These are phyloP conservation scores for Corymbia citriodora DNA, from an alignment of 441 rosid species.

Conservation along the genomic window DNA sequence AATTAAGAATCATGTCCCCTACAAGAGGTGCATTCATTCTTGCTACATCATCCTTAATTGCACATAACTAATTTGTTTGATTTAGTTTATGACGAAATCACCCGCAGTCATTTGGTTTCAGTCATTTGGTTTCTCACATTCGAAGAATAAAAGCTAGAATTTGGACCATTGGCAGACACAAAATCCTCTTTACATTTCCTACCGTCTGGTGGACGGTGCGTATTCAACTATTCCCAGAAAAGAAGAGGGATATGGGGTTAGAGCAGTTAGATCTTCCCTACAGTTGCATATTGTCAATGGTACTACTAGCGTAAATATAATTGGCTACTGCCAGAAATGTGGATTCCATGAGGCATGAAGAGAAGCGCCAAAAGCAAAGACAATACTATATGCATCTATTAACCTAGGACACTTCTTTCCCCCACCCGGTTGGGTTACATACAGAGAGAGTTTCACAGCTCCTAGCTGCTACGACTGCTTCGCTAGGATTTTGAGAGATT, in stretches of 20 bases:
- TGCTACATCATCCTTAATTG: not conserved
- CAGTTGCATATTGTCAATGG: not conserved
- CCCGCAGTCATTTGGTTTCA: not conserved
- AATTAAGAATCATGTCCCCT: too few relatives aligned
- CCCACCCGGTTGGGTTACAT: not conserved
- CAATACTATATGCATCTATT: too few relatives aligned
- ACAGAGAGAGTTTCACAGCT: not conserved
- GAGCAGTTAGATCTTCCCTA: not conserved
- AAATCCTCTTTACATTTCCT: not conserved
- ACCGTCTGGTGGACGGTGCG: not conserved
- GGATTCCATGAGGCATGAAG: not conserved
- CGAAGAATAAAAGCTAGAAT: not conserved
- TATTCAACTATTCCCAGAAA: not conserved
- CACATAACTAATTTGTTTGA: not conserved
- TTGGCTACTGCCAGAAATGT: not conserved
- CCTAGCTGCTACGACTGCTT: not conserved
- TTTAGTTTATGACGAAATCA: accelerated
- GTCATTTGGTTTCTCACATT: accelerated
- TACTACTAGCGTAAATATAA: not conserved
- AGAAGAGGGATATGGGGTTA: not conserved
- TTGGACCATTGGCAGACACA: not conserved
- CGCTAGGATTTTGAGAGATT: not conserved
- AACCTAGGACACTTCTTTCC: too few relatives aligned
- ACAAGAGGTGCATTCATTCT: too few relatives aligned
- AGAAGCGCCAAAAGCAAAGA: not conserved